Base-by-base conservation (phyloP, 148 eudicot genomes). In the Oxyria digyna region DNA sequence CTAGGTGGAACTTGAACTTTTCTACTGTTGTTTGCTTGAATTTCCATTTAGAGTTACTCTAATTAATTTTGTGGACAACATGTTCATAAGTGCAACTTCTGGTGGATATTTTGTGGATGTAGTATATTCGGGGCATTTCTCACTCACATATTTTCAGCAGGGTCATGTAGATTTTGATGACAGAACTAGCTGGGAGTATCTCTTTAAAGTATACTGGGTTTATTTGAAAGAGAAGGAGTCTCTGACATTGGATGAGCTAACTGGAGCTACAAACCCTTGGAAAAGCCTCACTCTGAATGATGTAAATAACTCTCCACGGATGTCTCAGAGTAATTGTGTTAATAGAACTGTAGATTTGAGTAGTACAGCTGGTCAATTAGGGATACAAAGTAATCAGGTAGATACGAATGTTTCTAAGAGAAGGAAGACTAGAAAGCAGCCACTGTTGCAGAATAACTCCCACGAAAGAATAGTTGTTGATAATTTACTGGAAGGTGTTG, bases 131-230 rank as follows among this genome's bases (percentile, higher is more conserved):
- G 62, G 38, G 37, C 38, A 59, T 29, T 52, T 59, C 65, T 29
- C 65, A 59, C 14, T 27, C n/a, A 10, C 12, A 17, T 69, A 20
- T 62, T 26, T 35, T 59, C 29, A 78, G 83, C 90, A 90, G 96
- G 85, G 80, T 74, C 87, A 82, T 73, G 97, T 93, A 67, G 98
- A 90, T 80, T 93, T 93, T 81, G 98, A 93, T 78, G 98, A 93
- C 81, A 79, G 74, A 42, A 79, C 73, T 67, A 90, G 91, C 81
- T 93, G 98, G 98, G 98, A 93, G 76, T 90, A 93, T 81, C 97
- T 93, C 46, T 93, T 93, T 78, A 93, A 93, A 80, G 83, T 87
- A 67, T 93, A 93, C 71, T 93, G 96, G 96, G 70, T 82, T 62
- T 79, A 66, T 72, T 71, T 90, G 73, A 93, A 90, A 73, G 83